Percentiles rank a stretch among this genome's conserved stretches.
Evolutionary conservation across 345 rosid species (phyloP).

Genomic region (Carallia brachiata): DNA sequence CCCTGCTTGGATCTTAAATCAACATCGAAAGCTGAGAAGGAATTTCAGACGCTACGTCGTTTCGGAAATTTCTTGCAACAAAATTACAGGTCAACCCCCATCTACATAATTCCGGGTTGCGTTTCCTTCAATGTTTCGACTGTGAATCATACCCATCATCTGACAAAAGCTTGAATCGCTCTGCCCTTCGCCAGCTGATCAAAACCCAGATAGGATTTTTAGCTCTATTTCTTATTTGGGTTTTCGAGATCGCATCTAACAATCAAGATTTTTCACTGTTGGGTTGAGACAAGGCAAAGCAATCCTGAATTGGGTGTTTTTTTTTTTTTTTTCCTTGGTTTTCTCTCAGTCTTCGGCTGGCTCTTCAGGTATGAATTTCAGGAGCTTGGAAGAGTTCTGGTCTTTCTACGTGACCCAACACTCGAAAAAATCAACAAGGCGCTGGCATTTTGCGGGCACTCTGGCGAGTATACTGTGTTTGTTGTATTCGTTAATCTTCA

Average conservation of each 20-base stretch:
- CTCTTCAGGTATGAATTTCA: constrained; percentile 63
- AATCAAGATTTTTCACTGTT: not conserved
- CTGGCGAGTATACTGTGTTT: constrained; percentile 46
- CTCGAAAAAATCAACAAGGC: constrained; percentile 79
- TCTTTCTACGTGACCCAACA: constrained; percentile 84
- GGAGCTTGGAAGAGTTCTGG: constrained; percentile 95
- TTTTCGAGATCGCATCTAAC: not conserved
- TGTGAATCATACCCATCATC: constrained; percentile 7
- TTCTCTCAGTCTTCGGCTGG: too few relatives aligned
- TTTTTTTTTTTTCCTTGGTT: too few relatives aligned
- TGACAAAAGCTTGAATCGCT: not conserved
- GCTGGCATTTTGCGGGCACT: constrained; percentile 85
- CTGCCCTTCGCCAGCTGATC: constrained; percentile 8
- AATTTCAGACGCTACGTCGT: too few relatives aligned
- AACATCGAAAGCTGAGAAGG: constrained; percentile 12
- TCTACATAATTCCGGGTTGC: not conserved
- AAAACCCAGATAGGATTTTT: constrained; percentile 25
- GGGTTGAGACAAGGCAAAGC: too few relatives aligned
- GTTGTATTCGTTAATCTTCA: constrained; percentile 52
- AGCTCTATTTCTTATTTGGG: not conserved
- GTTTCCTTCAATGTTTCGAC: not conserved
- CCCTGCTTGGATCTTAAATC: constrained; percentile 17
- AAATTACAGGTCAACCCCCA: constrained; percentile 27
- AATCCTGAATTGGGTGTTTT: constrained; percentile 8
- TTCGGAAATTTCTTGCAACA: not conserved